These are phyloP conservation scores for Ananas comosus DNA, from an alignment of 176 grass and related monocot species.

Conservation along the genomic window DNA sequence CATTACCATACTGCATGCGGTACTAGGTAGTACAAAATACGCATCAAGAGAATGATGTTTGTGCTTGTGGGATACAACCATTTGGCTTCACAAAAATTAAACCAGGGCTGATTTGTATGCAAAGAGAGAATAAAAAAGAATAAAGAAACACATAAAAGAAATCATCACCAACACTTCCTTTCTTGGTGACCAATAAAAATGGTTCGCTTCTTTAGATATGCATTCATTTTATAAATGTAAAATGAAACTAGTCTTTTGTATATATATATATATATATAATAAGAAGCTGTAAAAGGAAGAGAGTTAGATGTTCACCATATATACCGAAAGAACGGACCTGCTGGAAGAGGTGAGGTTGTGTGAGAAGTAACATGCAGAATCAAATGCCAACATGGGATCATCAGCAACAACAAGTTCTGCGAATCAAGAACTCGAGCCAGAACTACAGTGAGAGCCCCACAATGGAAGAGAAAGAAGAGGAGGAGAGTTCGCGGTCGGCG, in stretches of 20 bases:
- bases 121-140: no score
- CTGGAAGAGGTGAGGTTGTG: slow-evolving; percentile 14
- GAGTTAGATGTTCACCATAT: neutral
- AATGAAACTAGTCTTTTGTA: neutral
- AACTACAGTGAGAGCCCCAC: slow-evolving; percentile 12
- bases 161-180: slow-evolving; percentile 21
- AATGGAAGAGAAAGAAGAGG: slow-evolving; percentile 31
- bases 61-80: slow-evolving; percentile 37
- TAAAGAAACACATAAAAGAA: neutral
- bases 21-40: neutral
- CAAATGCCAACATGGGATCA: slow-evolving; percentile 19
- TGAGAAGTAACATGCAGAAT: slow-evolving; percentile 37
- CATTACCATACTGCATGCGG: no score
- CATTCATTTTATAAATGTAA: slow-evolving; percentile 15
- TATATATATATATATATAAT: no score
- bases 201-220: no score
- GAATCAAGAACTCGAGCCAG: slow-evolving; percentile 16
- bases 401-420: slow-evolving; percentile 34
- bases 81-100: neutral
- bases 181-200: slow-evolving; percentile 3
- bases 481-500: slow-evolving; percentile 54
- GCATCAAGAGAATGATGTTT: slow-evolving; percentile 26
- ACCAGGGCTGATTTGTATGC: no score
- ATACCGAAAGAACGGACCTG: slow-evolving; percentile 7
- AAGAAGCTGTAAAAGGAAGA: no score